Conservation (phyloP, 2,329 filamentous ascomycete genomes). For the Aspergillus sp. region DNA sequence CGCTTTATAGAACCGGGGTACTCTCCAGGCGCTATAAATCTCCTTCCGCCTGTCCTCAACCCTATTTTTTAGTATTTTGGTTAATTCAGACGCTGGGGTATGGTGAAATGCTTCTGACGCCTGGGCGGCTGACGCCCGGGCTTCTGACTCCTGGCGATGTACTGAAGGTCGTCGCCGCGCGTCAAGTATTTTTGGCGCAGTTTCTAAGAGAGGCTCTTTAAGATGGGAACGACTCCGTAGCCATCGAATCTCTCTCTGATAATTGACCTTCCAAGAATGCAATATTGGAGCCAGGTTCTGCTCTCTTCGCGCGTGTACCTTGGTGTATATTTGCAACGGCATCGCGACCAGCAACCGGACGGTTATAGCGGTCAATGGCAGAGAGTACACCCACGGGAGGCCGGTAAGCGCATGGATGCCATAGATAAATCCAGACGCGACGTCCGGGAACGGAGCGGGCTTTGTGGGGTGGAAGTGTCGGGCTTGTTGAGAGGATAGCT, state of each 20-base stretch:
- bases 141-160: too few relatives aligned
- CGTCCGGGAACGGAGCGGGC: conserved; percentile 30
- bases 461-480: conserved; percentile 45
- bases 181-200: conserved; percentile 1
- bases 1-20: conserved; percentile 25
- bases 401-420: conserved; percentile 41
- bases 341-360: conserved; percentile 41
- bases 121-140: too few relatives aligned
- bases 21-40: conserved; percentile 26
- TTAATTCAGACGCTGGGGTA: conserved; percentile 2
- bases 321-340: conserved; percentile 39
- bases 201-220: background rate
- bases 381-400: conserved; percentile 46
- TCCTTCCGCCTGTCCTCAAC: conserved; percentile 14
- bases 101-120: conserved; percentile 7
- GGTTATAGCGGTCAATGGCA: conserved; percentile 46
- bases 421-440: conserved; percentile 39
- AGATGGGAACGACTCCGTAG: too few relatives aligned
- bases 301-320: conserved; percentile 30
- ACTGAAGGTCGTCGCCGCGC: background rate
- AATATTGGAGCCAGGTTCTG: conserved; percentile 36
- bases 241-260: too few relatives aligned
- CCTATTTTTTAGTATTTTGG: conserved; percentile 13
- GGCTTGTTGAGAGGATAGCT: conserved; percentile 13
- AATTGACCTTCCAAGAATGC: conserved; percentile 23